Conservation (phyloP, 805 yeast species). For the Candida pseudoglaebosa region DNA sequence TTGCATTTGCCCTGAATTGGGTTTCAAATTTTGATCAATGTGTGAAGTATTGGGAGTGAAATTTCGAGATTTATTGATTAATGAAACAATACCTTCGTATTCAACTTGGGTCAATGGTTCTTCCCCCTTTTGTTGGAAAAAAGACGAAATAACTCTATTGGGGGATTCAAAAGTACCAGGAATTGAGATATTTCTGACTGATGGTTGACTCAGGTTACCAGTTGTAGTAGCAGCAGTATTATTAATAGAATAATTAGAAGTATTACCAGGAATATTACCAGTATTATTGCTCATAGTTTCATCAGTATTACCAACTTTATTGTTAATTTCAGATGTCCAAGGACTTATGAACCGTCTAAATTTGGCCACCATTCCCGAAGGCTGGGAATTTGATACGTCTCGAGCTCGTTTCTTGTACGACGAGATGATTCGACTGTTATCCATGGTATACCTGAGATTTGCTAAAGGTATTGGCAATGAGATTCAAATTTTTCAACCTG, state of each 20-base stretch:
- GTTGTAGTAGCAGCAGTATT: constrained; percentile 6
- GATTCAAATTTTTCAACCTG: no score
- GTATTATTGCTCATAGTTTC: no score
- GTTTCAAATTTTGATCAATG: not conserved
- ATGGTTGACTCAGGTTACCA: not conserved
- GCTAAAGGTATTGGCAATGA: no score
- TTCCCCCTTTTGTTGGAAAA: constrained; percentile 72
- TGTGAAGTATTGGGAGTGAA: not conserved
- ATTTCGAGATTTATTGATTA: constrained; percentile 25
- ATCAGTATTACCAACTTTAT: no score
- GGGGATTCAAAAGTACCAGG: constrained; percentile 15
- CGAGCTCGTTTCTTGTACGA: constrained; percentile 23
- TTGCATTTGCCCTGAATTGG: constrained; percentile 1
- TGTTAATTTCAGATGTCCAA: no score
- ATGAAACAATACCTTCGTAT: constrained; percentile 73
- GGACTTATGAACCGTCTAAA: constrained; percentile 21
- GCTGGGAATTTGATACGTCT: constrained; percentile 17
- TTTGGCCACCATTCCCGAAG: constrained; percentile 22
- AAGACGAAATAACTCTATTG: constrained; percentile 61
- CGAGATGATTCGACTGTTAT: constrained; percentile 30
- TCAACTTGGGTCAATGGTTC: constrained; percentile 70
- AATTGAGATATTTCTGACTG: not conserved
- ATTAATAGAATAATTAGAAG: constrained; percentile 3
- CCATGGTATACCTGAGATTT: no score
- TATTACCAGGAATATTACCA: constrained; percentile 3